Base-by-base conservation (phyloP, 1,139 yeast genomes). In the Blastobotrys aristatus region DNA sequence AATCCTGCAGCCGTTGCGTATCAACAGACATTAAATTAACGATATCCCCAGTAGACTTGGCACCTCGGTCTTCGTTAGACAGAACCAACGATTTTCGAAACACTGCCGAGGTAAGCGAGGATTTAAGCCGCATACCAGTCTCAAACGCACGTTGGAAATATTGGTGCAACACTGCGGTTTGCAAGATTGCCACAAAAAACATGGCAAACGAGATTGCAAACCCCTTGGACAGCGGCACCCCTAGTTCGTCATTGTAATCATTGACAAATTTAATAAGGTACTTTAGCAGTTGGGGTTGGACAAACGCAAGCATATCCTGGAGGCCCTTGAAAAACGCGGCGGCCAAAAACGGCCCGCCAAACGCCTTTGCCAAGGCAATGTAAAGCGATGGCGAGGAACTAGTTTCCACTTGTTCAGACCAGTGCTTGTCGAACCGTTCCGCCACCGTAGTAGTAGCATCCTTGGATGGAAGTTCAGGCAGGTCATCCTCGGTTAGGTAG, bases 11-110 rank as follows among this genome's bases (percentile, higher is more conserved):
- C 68, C 97, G 78, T 70, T 90, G 97, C 6, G 94, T 86, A 69
- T 92, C 98, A 44, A 92, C 97, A 45, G 97, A 84, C 97, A 90
- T 90, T 61, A 92, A 74, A 61, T 94, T 92, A 47, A 92, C 98
- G 60, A 94, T 88, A 64, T 94, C 98, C 64, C 98, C 98, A n/a
- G 96, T 88, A 24, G 88, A 79, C 44, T 88, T 81, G 47, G 77
- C 74, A 48, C 80, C 84, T 48, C 87, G 82, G 7, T 95, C 84
- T 61, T 92, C 97, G 58, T 82, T 85, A 2, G 96, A 87, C 51
- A 94, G 74, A 7, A 77, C 79, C 53, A 94, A 71, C 0, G 97
- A 74, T 65, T 92, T 92, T 57, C 82, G 75, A 67, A 89, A 94
- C 50, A 92, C 79, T 17, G 86, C 75, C 1, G 95, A 76, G 1